These are phyloP conservation scores for Xylaria polymorpha DNA, from an alignment of 2,329 filamentous ascomycete genomes.

Conservation along the genomic window DNA sequence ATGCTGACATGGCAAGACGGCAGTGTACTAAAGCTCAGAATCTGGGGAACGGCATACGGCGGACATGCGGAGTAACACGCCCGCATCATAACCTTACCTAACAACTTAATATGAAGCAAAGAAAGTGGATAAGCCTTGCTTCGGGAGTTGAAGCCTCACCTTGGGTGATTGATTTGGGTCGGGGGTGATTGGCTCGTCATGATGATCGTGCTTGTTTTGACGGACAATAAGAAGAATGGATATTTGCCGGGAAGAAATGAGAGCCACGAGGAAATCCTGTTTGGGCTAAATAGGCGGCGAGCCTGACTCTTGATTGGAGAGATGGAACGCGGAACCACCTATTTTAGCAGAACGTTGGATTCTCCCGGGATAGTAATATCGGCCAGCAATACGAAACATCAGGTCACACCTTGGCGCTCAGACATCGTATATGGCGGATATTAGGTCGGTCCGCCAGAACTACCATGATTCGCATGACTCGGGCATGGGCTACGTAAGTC, in stretches of 20 bases:
- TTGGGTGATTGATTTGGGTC: not conserved
- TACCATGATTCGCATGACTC: slow-evolving; percentile 15
- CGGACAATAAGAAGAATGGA: slow-evolving; percentile 14
- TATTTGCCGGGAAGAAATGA: slow-evolving; percentile 27
- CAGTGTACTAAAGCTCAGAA: slow-evolving; percentile 37
- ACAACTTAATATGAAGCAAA: slow-evolving; percentile 28
- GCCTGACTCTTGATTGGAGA: slow-evolving; percentile 27
- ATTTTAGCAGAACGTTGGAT: slow-evolving; percentile 27
- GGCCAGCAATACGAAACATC: slow-evolving; percentile 29
- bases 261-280: slow-evolving; percentile 16
- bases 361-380: slow-evolving; percentile 33
- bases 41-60: slow-evolving; percentile 31
- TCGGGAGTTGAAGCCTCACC: slow-evolving; percentile 37
- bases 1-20: slow-evolving; percentile 39
- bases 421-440: slow-evolving; percentile 30
- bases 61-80: slow-evolving; percentile 4
- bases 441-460: slow-evolving; percentile 29
- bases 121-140: slow-evolving; percentile 21
- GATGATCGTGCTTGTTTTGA: slow-evolving; percentile 30
- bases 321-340: slow-evolving; percentile 19
- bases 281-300: slow-evolving; percentile 35
- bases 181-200: slow-evolving; percentile 15
- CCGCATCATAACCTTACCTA: slow-evolving; percentile 14
- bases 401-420: slow-evolving; percentile 22
- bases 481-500: slow-evolving; percentile 15